phyloP scores from a whole-genome alignment of 1,284 basidiomycete species.

The Naganishia liquefaciens region DNA sequence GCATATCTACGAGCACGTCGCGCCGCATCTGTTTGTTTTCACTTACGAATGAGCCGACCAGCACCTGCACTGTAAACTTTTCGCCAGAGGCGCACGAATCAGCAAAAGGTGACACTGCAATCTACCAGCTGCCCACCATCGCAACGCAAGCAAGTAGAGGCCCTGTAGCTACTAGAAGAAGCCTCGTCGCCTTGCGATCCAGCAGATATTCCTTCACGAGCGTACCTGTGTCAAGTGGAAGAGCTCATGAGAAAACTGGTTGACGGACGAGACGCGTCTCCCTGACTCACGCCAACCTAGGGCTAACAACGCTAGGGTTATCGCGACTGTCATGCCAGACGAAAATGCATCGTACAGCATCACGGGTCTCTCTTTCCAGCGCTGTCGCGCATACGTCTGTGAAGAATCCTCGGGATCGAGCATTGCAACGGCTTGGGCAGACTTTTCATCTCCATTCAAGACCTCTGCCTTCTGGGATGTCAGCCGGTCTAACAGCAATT shows the following conservation, averaged over 20 bases:
- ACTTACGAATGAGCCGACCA: conserved; percentile 42
- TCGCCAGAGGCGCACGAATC: background rate
- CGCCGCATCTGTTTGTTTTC: conserved; percentile 45
- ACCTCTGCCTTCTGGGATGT: conserved; percentile 29
- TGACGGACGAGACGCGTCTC: background rate
- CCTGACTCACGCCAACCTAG: conserved; percentile 42
- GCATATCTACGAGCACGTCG: conserved; percentile 18
- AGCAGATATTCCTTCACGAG: conserved; percentile 57
- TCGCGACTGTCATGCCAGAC: conserved; percentile 57
- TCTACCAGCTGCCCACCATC: conserved; percentile 41
- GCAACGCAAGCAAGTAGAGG: conserved; percentile 58
- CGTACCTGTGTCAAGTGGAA: conserved; percentile 44
- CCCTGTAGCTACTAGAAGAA: conserved; percentile 55
- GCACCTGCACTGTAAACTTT: conserved; percentile 26
- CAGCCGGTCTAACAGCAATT: conserved; percentile 41
- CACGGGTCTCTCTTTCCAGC: conserved; percentile 49
- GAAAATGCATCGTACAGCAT: conserved; percentile 58
- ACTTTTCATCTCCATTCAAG: conserved; percentile 9
- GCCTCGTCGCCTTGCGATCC: conserved; percentile 57
- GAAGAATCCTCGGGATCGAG: conserved; percentile 41
- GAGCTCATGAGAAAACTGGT: background rate
- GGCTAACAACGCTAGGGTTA: conserved; percentile 40
- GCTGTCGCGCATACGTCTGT: conserved; percentile 34
- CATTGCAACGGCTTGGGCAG: conserved; percentile 37
- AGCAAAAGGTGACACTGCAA: background rate